These are phyloP conservation scores for Apiospora hydei DNA, from an alignment of 2,329 filamentous ascomycete species.

Conservation along the genomic window DNA sequence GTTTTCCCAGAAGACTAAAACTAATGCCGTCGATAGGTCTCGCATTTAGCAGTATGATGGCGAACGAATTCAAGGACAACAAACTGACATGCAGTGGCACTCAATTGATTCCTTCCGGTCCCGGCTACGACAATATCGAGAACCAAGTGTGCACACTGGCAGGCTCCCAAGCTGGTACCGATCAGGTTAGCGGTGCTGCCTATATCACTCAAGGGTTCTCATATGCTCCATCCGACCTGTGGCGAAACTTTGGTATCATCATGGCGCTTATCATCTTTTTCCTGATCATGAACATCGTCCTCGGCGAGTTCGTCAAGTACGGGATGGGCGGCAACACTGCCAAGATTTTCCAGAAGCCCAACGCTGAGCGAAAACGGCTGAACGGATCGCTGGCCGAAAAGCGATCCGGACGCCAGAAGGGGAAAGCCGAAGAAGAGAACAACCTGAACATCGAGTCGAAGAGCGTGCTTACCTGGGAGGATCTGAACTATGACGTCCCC, in stretches of 20 bases:
- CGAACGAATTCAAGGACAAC: conserved; percentile 80
- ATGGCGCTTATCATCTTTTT: conserved; percentile 78
- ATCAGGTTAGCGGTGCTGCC: conserved; percentile 66
- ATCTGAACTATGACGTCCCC: conserved; percentile 79
- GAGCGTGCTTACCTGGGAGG: conserved; percentile 84
- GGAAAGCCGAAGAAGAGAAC: conserved; percentile 52
- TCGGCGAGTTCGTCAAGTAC: conserved; percentile 80
- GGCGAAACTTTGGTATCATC: conserved; percentile 87
- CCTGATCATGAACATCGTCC: conserved; percentile 75
- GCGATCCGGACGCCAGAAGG: conserved; percentile 60
- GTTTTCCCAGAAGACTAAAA: too few relatives aligned
- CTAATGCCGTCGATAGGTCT: conserved; percentile 55
- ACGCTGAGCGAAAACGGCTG: conserved; percentile 69
- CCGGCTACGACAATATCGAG: conserved; percentile 72
- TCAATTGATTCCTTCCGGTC: conserved; percentile 75
- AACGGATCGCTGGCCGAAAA: conserved; percentile 70
- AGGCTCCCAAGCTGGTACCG: conserved; percentile 72
- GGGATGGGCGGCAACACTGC: conserved; percentile 83
- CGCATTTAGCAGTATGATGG: conserved; percentile 80
- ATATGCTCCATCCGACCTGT: conserved; percentile 72
- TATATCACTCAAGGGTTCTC: conserved; percentile 76
- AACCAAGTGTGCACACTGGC: conserved; percentile 84
- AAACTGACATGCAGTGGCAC: conserved; percentile 72
- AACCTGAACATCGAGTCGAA: conserved; percentile 66
- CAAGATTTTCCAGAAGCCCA: conserved; percentile 77